Conservation (phyloP, 2,329 filamentous ascomycete genomes). For the Claviceps sp. region DNA sequence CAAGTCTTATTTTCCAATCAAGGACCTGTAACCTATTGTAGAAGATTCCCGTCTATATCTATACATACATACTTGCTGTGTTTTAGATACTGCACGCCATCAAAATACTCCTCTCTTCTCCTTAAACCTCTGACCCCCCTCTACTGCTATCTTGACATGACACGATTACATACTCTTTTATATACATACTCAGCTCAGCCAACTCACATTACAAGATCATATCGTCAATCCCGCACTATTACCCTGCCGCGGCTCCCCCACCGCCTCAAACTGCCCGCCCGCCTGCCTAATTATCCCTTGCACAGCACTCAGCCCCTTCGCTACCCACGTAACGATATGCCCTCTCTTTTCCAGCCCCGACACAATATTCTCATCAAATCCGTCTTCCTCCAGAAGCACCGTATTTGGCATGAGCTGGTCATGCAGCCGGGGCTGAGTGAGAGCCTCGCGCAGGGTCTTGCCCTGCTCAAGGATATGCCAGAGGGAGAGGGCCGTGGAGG, state of each 20-base stretch:
- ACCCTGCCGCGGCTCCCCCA: slow-evolving; percentile 59
- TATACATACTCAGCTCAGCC: too few relatives aligned
- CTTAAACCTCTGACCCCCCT: too few relatives aligned
- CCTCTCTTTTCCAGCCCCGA: slow-evolving; percentile 49
- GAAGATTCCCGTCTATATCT: too few relatives aligned
- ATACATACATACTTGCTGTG: too few relatives aligned
- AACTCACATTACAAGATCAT: slow-evolving; percentile 10
- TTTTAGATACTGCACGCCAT: too few relatives aligned
- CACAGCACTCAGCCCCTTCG: slow-evolving; percentile 49
- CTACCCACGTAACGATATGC: slow-evolving; percentile 60
- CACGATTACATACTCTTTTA: too few relatives aligned
- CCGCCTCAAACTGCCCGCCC: slow-evolving; percentile 65
- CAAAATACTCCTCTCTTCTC: too few relatives aligned
- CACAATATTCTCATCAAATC: slow-evolving; percentile 51
- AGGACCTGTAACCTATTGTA: too few relatives aligned
- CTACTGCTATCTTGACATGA: too few relatives aligned
- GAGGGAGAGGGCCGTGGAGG: slow-evolving; percentile 59
- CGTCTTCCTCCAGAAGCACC: slow-evolving; percentile 49
- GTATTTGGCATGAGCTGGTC: slow-evolving; percentile 68
- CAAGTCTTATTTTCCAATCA: too few relatives aligned
- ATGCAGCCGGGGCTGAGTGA: slow-evolving; percentile 57
- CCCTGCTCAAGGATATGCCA: slow-evolving; percentile 57
- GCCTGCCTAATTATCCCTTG: slow-evolving; percentile 50
- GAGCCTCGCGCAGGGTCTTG: slow-evolving; percentile 45
- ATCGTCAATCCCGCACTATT: slow-evolving; percentile 52